Evolutionary conservation across 768 basidiomycete species (phyloP), one percentile per base, ranked within the genome.

Genomic region (Boletus subparvulus): DNA sequence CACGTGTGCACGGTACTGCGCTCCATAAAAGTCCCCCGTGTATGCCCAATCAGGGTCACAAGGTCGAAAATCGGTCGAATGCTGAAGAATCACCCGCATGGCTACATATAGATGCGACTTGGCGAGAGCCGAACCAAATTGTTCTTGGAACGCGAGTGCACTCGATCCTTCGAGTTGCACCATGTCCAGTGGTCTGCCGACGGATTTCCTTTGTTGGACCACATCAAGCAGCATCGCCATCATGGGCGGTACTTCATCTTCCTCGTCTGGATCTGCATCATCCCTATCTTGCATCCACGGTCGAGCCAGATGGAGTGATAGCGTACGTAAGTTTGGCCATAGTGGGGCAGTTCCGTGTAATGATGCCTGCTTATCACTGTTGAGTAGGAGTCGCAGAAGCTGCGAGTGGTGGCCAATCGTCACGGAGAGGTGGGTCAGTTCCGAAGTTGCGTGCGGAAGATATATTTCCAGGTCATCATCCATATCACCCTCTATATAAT

Each of bases 391-490:
- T 26, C 72, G 68, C 55, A 71, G 52, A 6, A 73, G 64, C 51
- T 71, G 69, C 47, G 67, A 64, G 56, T 72, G 71, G 33, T 63
- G 62, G 13, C 65, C 67, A 49, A 71, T 70, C 49, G 72, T 71
- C 26, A 73, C 59, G 14, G 72, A 70, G 24, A 76, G 67, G 50
- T 75, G 65, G 9, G 56, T 72, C 46, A 77, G 65, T 30, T 68
- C 68, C 50, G 75, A 71, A 17, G 76, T 68, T 40, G 65, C 65
- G 43, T 61, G 54, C 0, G 72, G 66, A 40, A 71, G 70, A 19
- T 73, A 71, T 58, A 71, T 69, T 66, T 73, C 70, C 39, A 71
- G 61, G 43, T 71, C 70, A 47, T 73, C 69, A 48, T 71, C 71
- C 61, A 71, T 73, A 24, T 70, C 64, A 53, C 70, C 72, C 47